Base-by-base conservation (phyloP, 2,329 filamentous ascomycete species). In the Aphanocladium album region DNA sequence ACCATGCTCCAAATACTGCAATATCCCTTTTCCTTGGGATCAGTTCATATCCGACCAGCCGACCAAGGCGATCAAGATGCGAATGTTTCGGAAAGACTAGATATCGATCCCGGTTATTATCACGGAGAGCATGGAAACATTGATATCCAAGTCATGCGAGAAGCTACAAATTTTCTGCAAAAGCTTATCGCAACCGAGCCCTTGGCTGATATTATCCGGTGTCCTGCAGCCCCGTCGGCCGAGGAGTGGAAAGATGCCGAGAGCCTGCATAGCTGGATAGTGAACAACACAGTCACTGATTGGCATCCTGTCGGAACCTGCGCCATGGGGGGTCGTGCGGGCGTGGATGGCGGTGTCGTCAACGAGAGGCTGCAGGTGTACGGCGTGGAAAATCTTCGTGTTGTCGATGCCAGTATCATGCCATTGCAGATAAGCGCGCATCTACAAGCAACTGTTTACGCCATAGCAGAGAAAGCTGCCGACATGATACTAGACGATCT, bases 1-100 rank as follows among this genome's bases (percentile, higher is more conserved):
- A 80, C 77, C 2, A 75, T 82, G 71, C 64, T 82, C 0, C 76
- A 78, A 60, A 78, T 82, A 61, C 68, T 83, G 1, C 80, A 82
- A 62, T 81, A 83, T 66, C 80, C 81, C 0, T 80, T 80, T 33
- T 77, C 79, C 0, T 70, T 73, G 3, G 81, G 81, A 0, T 76
- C 72, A 2, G 71, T 83, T 11, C 81, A 83, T 62, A 75, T 83
- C 54, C 52, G 57, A 14, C 57, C 12, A 47, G 65, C 21, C 43
- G 71, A 27, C 50, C 69, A 67, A n/a, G 69, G 57, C 60, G 68
- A 53, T 12, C 75, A 74, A 0, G 30, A 9, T 21, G 35, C 21
- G 17, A 37, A 67, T 14, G 4, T 17, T 12, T 4, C 50, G 16
- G 27, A 30, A 2, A 14, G 5, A n/a, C 16, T 57, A 8, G 19